Base-by-base conservation (phyloP, 2,329 filamentous ascomycete genomes). In the Talaromyces verruculosus region DNA sequence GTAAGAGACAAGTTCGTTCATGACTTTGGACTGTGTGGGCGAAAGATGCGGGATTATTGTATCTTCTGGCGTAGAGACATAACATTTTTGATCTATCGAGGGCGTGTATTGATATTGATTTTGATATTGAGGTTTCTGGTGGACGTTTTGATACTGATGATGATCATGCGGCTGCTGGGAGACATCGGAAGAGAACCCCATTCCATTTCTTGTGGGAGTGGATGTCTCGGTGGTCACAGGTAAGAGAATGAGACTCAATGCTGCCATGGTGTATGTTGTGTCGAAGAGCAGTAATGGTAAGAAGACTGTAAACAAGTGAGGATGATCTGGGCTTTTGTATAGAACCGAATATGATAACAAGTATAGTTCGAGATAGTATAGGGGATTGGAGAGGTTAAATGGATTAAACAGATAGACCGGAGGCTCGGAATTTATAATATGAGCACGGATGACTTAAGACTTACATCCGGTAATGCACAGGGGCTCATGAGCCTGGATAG, bases 1-100 rank as follows among this genome's bases (percentile, higher is more conserved):
- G 37, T 65, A 65, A n/a, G 22, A 43, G 55, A 39, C 33, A 4
- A 65, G 11, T 13, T 65, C 63, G 19, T 65, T 57, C 25, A 65
- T 19, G 15, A 35, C 22, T 15, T 49, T 39, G 7, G 43, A 37
- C n/a, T 51, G 43, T 17, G 43, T 25, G 33, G 41, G 41, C 41
- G n/a, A 45, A 19, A 45, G n/a, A 19, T 45, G 41, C 13, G 41
- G 41, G 19, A 45, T 45, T 10, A 19, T 10, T 22, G 41, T 45
- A 10, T 45, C n/a, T 11, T 45, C 41, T 10, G n/a, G n/a, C 6
- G n/a, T 19, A 19, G 17, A 22, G 7, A n/a, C 4, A 45, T 45
- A 19, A 11, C 6, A 5, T 4, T 5, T 45, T 11, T 45, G 41
- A 10, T 19, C 5, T 5, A 19, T 45, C n/a, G n/a, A n/a, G 6